A percentile compares a stretch with the other conserved stretches of the same genome.
phyloP scores from a whole-genome alignment of 2,329 filamentous ascomycete genomes.

The Colletotrichum sp. region DNA sequence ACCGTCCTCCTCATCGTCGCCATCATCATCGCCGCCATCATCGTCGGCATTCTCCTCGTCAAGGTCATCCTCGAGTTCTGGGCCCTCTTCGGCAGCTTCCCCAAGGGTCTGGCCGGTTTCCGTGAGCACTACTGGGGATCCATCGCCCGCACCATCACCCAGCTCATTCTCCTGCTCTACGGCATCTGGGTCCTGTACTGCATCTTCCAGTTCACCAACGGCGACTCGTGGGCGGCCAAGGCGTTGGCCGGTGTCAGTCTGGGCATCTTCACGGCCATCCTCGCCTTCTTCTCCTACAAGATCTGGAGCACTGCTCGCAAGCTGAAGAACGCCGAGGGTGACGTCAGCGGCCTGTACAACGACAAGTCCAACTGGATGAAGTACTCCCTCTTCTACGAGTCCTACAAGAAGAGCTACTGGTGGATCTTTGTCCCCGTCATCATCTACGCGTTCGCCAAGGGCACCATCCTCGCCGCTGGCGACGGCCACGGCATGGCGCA shows the following conservation, averaged over 20 bases:
- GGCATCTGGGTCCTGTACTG: conserved; percentile 96
- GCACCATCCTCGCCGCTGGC: conserved; percentile 81
- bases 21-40: conserved; percentile 83
- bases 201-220: conserved; percentile 91
- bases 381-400: conserved; percentile 97
- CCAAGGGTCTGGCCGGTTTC: conserved; percentile 80
- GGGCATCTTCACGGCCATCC: conserved; percentile 76
- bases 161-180: conserved; percentile 89
- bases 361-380: conserved; percentile 90
- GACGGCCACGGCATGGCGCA: conserved; percentile 87
- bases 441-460: conserved; percentile 88
- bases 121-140: conserved; percentile 96
- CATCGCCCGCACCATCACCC: conserved; percentile 86
- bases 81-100: conserved; percentile 89
- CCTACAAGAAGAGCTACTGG: conserved; percentile 94
- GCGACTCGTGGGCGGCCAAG: conserved; percentile 95
- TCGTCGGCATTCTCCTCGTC: conserved; percentile 84
- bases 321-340: conserved; percentile 78
- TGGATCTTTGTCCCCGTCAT: conserved; percentile 94
- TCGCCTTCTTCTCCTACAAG: conserved; percentile 84
- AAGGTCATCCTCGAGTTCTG: conserved; percentile 92
- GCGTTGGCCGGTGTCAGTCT: conserved; percentile 82
- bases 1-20: conserved; percentile 88
- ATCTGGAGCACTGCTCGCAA: conserved; percentile 79
- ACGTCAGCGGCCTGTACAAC: conserved; percentile 77